These are phyloP conservation scores for Erysimum cheiranthoides DNA, from an alignment of 345 rosid genomes.

Conservation along the genomic window DNA sequence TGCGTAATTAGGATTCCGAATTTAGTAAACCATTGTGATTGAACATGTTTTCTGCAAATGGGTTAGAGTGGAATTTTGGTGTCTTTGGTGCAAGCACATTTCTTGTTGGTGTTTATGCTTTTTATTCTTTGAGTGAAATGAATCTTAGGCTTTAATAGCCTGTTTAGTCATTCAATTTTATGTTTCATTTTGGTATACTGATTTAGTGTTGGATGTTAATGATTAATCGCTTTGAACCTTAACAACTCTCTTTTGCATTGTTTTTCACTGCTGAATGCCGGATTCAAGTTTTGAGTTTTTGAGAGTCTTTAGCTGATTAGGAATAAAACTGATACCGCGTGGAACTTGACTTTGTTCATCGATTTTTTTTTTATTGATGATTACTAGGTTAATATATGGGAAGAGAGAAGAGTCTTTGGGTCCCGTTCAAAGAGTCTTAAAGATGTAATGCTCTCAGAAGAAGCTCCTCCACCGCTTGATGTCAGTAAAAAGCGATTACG, in stretches of 20 bases:
- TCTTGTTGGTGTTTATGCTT: not conserved
- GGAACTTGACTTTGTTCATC: not conserved
- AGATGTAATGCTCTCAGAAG: constrained; percentile 82
- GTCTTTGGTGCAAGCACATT: not conserved
- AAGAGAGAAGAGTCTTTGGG: constrained; percentile 93
- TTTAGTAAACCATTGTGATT: not conserved
- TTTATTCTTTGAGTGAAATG: not conserved
- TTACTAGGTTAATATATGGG: constrained; percentile 84
- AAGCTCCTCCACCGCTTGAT: constrained; percentile 69
- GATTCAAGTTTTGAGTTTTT: not conserved
- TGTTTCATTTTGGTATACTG: not conserved
- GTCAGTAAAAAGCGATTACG: constrained; percentile 73
- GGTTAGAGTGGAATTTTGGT: not conserved
- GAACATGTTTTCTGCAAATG: not conserved
- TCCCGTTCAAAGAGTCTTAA: constrained; percentile 66
- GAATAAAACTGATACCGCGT: not conserved
- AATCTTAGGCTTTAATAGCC: not conserved
- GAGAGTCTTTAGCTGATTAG: not conserved
- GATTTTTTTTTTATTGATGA: not conserved
- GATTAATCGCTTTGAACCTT: not conserved
- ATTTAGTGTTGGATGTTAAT: not conserved
- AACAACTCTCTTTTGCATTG: not conserved
- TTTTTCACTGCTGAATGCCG: not conserved
- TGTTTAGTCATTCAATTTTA: not conserved
- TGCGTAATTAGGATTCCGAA: not conserved